Evolutionary conservation across 1,284 basidiomycete species (phyloP).

Genomic region (Sporisorium reilianum): DNA sequence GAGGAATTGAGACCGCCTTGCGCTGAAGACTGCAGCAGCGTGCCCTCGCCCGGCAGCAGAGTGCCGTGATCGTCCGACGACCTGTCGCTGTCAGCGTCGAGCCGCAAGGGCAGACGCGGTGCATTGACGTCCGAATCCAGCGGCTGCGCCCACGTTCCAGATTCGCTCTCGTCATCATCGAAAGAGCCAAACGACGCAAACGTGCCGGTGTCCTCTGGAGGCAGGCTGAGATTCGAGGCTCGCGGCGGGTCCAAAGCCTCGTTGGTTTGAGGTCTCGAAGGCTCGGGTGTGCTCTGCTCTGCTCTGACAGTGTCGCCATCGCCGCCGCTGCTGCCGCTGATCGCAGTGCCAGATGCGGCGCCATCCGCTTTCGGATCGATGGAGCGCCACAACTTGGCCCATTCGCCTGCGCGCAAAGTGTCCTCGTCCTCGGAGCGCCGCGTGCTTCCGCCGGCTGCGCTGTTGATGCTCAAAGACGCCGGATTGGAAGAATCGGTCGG

Average conservation of each 20-base stretch:
- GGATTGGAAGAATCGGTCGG: constrained; percentile 21
- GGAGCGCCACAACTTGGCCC: constrained; percentile 45
- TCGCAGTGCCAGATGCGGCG: constrained; percentile 27
- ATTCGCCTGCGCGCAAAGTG: constrained; percentile 54
- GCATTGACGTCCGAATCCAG: constrained; percentile 48
- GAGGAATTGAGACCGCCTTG: constrained; percentile 9
- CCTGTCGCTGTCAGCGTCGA: constrained; percentile 14
- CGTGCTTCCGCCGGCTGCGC: background rate
- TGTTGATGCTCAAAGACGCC: constrained; percentile 4
- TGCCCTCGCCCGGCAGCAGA: constrained; percentile 38
- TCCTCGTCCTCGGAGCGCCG: constrained; percentile 54
- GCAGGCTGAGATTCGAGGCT: constrained; percentile 19
- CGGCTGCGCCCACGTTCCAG: constrained; percentile 66
- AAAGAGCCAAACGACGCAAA: constrained; percentile 57
- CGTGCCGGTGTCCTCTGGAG: constrained; percentile 52
- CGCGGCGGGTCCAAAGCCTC: constrained; percentile 12
- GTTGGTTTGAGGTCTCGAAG: constrained; percentile 28
- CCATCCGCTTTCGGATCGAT: constrained; percentile 29
- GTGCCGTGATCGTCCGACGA: constrained; percentile 34
- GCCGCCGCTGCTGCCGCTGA: constrained; percentile 47
- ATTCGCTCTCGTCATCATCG: constrained; percentile 59
- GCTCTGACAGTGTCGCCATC: constrained; percentile 48
- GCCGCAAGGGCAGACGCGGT: constrained; percentile 38
- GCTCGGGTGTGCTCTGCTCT: constrained; percentile 42
- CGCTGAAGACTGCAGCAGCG: constrained; percentile 20